Evolutionary conservation across 2,329 filamentous ascomycete genomes (phyloP).

Genomic region (Plectosphaerella sp.): DNA sequence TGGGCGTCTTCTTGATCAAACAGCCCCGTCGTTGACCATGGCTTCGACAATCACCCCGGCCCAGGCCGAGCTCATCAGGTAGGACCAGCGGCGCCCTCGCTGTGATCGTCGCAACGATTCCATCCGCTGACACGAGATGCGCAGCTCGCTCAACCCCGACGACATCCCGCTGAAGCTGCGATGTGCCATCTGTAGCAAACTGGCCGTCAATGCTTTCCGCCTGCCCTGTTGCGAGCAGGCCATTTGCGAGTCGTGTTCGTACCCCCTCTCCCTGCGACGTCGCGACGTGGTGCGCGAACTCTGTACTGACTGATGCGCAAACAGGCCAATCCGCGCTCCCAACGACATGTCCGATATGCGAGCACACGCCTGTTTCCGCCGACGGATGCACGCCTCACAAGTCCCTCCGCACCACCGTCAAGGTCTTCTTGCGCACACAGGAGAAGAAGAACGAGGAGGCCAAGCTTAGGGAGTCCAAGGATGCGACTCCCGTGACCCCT

Average conservation of each 20-base stretch:
- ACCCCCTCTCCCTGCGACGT: conserved; percentile 4
- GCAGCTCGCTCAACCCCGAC: conserved; percentile 70
- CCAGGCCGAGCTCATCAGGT: conserved; percentile 57
- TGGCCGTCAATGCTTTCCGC: conserved; percentile 86
- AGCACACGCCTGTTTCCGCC: conserved; percentile 80
- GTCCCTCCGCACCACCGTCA: conserved; percentile 84
- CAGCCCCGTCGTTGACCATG: conserved; percentile 13
- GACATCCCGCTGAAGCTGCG: conserved; percentile 95
- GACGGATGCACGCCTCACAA: conserved; percentile 89
- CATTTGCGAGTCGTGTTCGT: conserved; percentile 84
- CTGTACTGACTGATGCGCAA: conserved; percentile 8
- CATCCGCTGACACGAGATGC: conserved; percentile 7
- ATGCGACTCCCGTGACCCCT: conserved; percentile 33
- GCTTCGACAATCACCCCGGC: conserved; percentile 35
- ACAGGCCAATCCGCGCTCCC: conserved; percentile 72
- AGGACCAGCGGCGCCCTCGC: conserved; percentile 10
- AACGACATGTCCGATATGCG: conserved; percentile 84
- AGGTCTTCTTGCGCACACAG: conserved; percentile 83
- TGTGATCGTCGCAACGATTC: background rate
- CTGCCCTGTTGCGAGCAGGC: conserved; percentile 93
- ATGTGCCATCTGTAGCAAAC: conserved; percentile 88
- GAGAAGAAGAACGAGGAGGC: conserved; percentile 80
- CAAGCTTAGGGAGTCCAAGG: conserved; percentile 44
- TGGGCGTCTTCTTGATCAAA: conserved; percentile 8
- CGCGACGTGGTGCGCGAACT: background rate